Evolutionary conservation across 208 protist genomes (phyloP).

Genomic region (Crithidia brevicula): DNA sequence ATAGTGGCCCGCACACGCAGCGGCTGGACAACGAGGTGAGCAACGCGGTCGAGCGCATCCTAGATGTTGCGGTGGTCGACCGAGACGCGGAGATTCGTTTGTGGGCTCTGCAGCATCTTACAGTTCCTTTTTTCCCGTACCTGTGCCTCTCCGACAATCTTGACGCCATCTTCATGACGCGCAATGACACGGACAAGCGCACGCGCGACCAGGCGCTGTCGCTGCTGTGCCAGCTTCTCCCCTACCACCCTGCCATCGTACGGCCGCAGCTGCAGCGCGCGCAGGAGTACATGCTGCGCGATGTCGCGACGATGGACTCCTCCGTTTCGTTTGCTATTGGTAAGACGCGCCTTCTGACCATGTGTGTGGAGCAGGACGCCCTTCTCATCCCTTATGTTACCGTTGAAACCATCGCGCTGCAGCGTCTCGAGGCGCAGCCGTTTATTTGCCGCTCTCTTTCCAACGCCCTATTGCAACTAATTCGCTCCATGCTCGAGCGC

Average conservation of each 20-base stretch:
- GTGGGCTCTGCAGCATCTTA: conserved; percentile 61
- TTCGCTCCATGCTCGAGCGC: conserved; percentile 77
- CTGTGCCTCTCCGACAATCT: conserved; percentile 80
- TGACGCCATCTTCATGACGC: conserved; percentile 83
- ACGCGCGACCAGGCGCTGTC: conserved; percentile 62
- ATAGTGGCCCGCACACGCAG: conserved; percentile 23
- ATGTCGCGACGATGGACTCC: conserved; percentile 76
- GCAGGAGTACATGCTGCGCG: conserved; percentile 87
- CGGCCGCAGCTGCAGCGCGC: conserved; percentile 67
- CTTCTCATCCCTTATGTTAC: conserved; percentile 66
- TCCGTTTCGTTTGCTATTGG: conserved; percentile 79
- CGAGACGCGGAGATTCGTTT: conserved; percentile 67
- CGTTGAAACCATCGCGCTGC: conserved; percentile 71
- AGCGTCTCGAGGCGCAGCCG: conserved; percentile 60
- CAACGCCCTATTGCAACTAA: conserved; percentile 68
- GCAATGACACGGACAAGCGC: conserved; percentile 71
- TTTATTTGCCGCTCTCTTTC: conserved; percentile 81
- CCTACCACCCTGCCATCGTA: conserved; percentile 69
- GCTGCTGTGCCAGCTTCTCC: conserved; percentile 82
- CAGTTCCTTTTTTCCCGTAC: conserved; percentile 72
- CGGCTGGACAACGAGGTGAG: conserved; percentile 60
- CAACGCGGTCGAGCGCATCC: conserved; percentile 71
- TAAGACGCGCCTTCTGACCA: conserved; percentile 59
- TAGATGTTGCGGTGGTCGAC: conserved; percentile 87
- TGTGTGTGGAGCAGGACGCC: conserved; percentile 72